Evolutionary conservation across 1,284 basidiomycete genomes (phyloP).

Genomic region (Boletus hoseneyae): DNA sequence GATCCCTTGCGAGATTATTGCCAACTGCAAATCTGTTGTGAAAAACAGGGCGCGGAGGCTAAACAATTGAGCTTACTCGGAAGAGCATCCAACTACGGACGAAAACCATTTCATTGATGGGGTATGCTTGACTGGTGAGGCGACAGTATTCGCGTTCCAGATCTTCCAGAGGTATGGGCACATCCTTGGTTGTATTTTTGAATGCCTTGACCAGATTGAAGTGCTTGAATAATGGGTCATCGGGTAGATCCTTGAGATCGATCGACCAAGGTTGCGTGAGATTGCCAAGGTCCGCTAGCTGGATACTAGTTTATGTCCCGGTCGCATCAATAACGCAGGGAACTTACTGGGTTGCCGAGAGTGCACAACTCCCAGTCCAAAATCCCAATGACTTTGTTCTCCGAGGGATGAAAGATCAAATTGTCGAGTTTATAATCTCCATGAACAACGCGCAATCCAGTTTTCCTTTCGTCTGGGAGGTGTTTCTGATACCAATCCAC

Average conservation of each 20-base stretch:
- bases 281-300: constrained; percentile 93
- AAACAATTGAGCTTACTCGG: constrained; percentile 51
- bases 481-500: constrained; percentile 73
- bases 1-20: constrained; percentile 91
- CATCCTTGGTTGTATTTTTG: constrained; percentile 56
- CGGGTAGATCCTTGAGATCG: constrained; percentile 42
- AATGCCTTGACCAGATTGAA: constrained; percentile 44
- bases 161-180: constrained; percentile 68
- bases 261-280: constrained; percentile 84
- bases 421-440: constrained; percentile 98
- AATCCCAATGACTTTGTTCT: constrained; percentile 91
- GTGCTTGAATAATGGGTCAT: constrained; percentile 13
- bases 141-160: constrained; percentile 77
- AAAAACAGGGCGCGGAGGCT: neutral
- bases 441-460: constrained; percentile 80
- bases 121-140: constrained; percentile 59
- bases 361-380: constrained; percentile 98
- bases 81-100: constrained; percentile 88
- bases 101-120: constrained; percentile 73
- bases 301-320: constrained; percentile 1
- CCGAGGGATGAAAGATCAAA: constrained; percentile 88
- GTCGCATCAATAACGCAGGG: neutral
- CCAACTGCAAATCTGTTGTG: constrained; percentile 45
- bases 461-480: constrained; percentile 72
- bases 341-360: constrained; percentile 74